Base-by-base conservation (phyloP, 192 early-diverging fungal genomes). In the Backusella morwellensis region DNA sequence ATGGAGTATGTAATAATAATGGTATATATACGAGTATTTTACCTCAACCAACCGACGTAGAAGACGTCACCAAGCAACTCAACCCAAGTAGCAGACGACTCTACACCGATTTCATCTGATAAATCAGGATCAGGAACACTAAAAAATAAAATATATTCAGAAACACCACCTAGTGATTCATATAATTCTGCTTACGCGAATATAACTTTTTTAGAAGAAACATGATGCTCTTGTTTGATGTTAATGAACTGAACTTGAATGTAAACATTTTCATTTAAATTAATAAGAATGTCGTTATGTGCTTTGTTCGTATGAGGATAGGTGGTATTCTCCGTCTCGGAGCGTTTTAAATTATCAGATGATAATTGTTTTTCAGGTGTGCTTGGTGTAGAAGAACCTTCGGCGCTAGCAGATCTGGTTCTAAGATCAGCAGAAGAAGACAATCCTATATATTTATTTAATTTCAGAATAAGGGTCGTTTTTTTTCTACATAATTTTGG, bases 21-120 rank as follows among this genome's bases (percentile, higher is more conserved):
- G 38, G 11, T 35, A 4, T n/a, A 11, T 50, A 6, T 35, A 19
- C 1, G 29, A n/a, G 2, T 42, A 12, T 17, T 35, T 44, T 78
- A 74, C 72, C 66, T 81, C 14, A 81, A 38, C 80, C 80, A 81
- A 34, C 82, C 86, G 0, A 87, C 84, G 41, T 85, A 87, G 17
- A 87, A 78, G 4, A 87, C 75, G 59, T 87, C 86, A 52, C 80
- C 80, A 52, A 87, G 85, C 44, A 87, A 63, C 56, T 82, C 77
- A 2, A 79, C 54, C 81, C 77, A 82, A 38, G 77, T 76, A 52
- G 81, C 77, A 14, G 73, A 76, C 12, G 77, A 35, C 69, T 79
- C 78, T 73, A 72, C 66, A 14, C 75, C 78, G 70, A 76, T 82
- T 56, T 79, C 77, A 69, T 82, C 78, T 4, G 81, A 79, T 35